Base-by-base conservation (phyloP, 352 stramenopile species). In the Pythium phragmitis region DNA sequence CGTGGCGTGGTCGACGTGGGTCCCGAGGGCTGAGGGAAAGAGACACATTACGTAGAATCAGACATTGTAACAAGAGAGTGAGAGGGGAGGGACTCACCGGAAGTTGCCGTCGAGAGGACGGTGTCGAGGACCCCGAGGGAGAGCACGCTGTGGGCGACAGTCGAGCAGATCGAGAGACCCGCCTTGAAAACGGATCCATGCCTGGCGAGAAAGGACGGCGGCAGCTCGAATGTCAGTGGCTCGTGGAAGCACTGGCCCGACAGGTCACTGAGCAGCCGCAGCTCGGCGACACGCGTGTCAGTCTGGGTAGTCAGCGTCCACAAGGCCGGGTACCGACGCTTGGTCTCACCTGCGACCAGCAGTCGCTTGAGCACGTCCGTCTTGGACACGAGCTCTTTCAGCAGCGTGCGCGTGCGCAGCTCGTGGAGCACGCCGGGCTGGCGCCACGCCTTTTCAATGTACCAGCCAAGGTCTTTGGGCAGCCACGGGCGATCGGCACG, bases 341-440 rank as follows among this genome's bases (percentile, higher is more conserved):
- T 39, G 2, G 8, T 23, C 17, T 69, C 55, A 6, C 42, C 28
- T 1, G 61, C 48, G 36, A 58, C 61, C 11, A 68, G n/a, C 1
- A 68, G 46, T 21, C 52, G 62, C 61, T 63, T 63, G 4, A 69
- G 49, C 26, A 69, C 63, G 54, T 63, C 63, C 13, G 63, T n/a
- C 50, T 64, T 64, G 63, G 39, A 60, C 13, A 39, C 17, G 14
- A 43, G n/a, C 11, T 63, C 45, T 14, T 42, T 17, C 16, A 67
- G n/a, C 11, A 60, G 39, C 14, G 19, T 17, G 26, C 36, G 42
- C 13, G 46, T 60, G 17, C 55, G 48, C 30, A 69, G 17, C 9
- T 64, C 30, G 9, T 64, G 48, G 7, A 63, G 63, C 30, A 42
- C 28, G 7, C 63, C 56, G 0, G 53, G 54, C 2, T 52, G 34